A percentile compares a stretch with the other conserved stretches of the same genome.
phyloP scores from a whole-genome alignment of 257 asterid species.

The Lithospermum erythrorhizon region DNA sequence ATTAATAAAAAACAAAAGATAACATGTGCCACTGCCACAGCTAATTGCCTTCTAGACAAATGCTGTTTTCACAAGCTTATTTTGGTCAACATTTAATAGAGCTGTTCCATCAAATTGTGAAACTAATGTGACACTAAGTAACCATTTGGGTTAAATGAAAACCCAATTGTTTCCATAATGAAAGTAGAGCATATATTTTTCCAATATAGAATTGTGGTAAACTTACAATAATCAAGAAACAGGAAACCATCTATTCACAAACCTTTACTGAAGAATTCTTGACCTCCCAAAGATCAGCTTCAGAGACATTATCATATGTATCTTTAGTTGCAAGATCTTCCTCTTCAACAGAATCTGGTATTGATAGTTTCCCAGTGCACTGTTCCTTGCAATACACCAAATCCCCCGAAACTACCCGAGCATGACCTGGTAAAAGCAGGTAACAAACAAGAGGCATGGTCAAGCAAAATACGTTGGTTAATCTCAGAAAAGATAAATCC shows the following conservation, averaged over 20 bases:
- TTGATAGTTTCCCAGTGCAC: slow-evolving; percentile 24
- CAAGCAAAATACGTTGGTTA: background rate
- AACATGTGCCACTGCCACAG: background rate
- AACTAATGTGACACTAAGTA: too few relatives aligned
- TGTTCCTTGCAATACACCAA: slow-evolving; percentile 73
- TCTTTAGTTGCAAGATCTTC: slow-evolving; percentile 30
- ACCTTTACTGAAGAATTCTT: slow-evolving; percentile 55
- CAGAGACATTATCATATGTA: slow-evolving; percentile 38
- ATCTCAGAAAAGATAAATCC: background rate
- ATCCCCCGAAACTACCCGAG: slow-evolving; percentile 71
- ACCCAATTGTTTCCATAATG: background rate
- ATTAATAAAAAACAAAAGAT: background rate
- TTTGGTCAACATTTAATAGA: background rate
- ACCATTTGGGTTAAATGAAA: background rate
- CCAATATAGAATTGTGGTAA: background rate
- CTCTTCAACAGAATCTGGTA: slow-evolving; percentile 27
- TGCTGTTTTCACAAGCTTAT: background rate
- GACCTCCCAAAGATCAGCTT: slow-evolving; percentile 44
- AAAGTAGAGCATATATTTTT: background rate
- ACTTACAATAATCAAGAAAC: background rate
- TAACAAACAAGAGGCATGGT: background rate
- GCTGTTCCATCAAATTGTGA: background rate
- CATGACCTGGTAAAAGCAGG: slow-evolving; percentile 39
- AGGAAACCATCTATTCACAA: slow-evolving; percentile 2
- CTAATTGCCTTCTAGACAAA: background rate